These are phyloP conservation scores for Erodium texanum DNA, from an alignment of 441 rosid genomes.

Conservation along the genomic window DNA sequence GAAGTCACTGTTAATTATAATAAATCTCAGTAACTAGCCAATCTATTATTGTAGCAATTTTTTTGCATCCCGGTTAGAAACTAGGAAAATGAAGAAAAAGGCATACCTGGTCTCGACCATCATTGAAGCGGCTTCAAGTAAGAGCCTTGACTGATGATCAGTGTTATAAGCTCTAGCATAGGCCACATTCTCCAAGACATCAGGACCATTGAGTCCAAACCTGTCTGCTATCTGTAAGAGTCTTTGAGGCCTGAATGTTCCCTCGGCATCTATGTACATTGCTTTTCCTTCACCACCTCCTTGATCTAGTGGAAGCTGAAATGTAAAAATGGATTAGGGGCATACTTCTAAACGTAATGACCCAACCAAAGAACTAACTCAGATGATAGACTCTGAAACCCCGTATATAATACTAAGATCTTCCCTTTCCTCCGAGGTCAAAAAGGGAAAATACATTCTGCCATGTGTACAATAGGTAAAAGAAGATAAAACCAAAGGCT, in stretches of 20 bases:
- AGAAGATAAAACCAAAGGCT: slow-evolving; percentile 10
- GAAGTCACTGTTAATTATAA: not conserved
- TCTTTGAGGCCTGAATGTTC: slow-evolving; percentile 90
- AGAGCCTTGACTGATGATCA: slow-evolving; percentile 89
- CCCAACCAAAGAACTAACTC: too few species aligned
- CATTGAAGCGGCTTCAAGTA: slow-evolving; percentile 99
- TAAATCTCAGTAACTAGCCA: not conserved
- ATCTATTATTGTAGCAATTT: too few species aligned
- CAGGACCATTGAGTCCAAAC: slow-evolving; percentile 83
- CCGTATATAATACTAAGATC: not conserved
- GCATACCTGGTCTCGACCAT: slow-evolving; percentile 87
- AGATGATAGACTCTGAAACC: too few species aligned
- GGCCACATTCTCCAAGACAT: slow-evolving; percentile 92
- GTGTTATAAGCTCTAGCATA: slow-evolving; percentile 96
- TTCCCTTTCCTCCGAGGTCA: not conserved
- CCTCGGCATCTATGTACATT: slow-evolving; percentile 96
- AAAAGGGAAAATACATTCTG: not conserved
- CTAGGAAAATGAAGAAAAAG: not conserved
- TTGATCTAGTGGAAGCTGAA: slow-evolving; percentile 94
- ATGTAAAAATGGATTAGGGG: slow-evolving; percentile 11
- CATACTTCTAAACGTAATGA: too few species aligned
- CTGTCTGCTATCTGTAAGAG: slow-evolving; percentile 80
- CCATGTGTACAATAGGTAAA: not conserved
- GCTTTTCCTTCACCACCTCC: slow-evolving; percentile 98
- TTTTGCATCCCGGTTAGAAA: not conserved